These are phyloP conservation scores for Pezizomycotina sp. DNA, from an alignment of 2,329 filamentous ascomycete species.

Conservation along the genomic window DNA sequence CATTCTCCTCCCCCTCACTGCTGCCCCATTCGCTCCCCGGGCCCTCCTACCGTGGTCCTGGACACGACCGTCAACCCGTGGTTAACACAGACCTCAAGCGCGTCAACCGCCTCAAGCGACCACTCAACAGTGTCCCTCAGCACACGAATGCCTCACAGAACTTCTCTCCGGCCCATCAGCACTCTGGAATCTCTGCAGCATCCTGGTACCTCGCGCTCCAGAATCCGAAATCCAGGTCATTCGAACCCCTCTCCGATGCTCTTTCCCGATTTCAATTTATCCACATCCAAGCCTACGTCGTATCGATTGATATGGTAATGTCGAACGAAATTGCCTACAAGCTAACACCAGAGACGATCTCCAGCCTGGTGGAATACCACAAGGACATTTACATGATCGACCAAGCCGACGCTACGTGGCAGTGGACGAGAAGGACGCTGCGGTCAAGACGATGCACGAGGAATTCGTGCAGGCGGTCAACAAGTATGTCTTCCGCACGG, in stretches of 20 bases:
- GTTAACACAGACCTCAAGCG: conserved; percentile 89
- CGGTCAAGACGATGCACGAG: conserved; percentile 93
- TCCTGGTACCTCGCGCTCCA: conserved; percentile 83
- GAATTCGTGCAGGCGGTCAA: conserved; percentile 94
- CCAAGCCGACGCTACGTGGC: conserved; percentile 71
- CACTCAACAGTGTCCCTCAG: conserved; percentile 89
- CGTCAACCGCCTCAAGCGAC: conserved; percentile 90
- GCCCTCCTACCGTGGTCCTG: conserved; percentile 91
- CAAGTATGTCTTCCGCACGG: conserved; percentile 86
- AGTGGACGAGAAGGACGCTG: conserved; percentile 95
- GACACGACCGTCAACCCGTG: conserved; percentile 85
- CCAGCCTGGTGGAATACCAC: conserved; percentile 84
- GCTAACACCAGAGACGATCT: conserved; percentile 86
- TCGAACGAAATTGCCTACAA: conserved; percentile 97
- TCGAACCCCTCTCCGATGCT: conserved; percentile 68
- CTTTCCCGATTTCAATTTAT: conserved; percentile 86
- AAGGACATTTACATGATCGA: conserved; percentile 88
- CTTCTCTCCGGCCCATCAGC: conserved; percentile 66
- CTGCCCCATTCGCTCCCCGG: conserved; percentile 86
- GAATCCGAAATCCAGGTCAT: conserved; percentile 70
- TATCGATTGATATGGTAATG: conserved; percentile 97
- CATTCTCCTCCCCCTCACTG: conserved; percentile 83
- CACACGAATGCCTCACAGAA: conserved; percentile 78
- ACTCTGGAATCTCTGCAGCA: conserved; percentile 83
- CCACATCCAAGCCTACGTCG: conserved; percentile 91